Base-by-base conservation (phyloP, 164 flowering plant species). In the Umbellularia californica region DNA sequence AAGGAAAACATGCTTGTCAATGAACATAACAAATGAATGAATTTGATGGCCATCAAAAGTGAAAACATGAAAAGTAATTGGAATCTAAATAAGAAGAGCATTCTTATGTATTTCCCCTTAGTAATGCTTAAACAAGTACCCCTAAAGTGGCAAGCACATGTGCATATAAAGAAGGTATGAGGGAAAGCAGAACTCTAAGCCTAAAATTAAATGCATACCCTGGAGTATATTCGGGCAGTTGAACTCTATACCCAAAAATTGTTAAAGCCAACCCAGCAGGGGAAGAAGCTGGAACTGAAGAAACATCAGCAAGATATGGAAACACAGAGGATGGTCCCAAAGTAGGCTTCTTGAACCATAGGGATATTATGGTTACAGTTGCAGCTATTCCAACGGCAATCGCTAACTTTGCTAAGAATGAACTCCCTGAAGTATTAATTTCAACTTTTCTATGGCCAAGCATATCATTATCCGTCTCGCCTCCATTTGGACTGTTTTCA, bases 191-290 rank as follows among this genome's bases (percentile, higher is more conserved):
- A 72, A 33, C 9, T 22, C 12, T 19, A 17, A 28, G 17, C 15
- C 20, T 60, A 50, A 63, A 41, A 23, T 20, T 50, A 69, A 67
- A 33, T 27, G 74, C 84, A 77, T 85, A 93, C 98, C 98, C 98
- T 50, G 93, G 98, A 27, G 98, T 85, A 83, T 85, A 87, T 82
- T 87, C 88, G 22, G 98, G 96, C 79, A 93, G 84, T 35, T 88
- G 33, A 77, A 90, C 27, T 78, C 74, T 83, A 76, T 84, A 82
- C 55, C 93, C 90, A 74, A 90, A 91, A 74, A 83, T 83, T 69
- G 84, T 85, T 76, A 93, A 84, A 74, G 80, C 79, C 81, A 90
- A 93, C 69, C 93, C 92, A 73, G 35, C 79, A 82, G 86, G 64
- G 7, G 87, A 35, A 70, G 79, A 73, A 71, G 79, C 76, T 35